Evolutionary conservation across 2,329 filamentous ascomycete genomes (phyloP), one percentile per base, ranked within the genome.

Genomic region (Diaporthe longicolla): DNA sequence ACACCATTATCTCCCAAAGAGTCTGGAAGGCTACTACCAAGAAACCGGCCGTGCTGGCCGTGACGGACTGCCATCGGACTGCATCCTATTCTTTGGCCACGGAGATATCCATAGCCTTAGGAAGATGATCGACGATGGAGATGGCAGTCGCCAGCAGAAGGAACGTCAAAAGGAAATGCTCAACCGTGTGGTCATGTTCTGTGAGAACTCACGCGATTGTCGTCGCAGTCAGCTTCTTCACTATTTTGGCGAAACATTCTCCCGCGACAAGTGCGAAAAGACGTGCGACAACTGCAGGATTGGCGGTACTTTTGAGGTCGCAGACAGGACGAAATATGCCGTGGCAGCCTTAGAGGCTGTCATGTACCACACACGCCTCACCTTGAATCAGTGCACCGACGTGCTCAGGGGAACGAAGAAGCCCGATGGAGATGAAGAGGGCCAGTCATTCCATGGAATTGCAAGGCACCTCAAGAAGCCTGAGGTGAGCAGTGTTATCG

Each of bases 11-110:
- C 88, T 99, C 8, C 97, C 97, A 1, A 98, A 99, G 83, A 98
- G 95, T 79, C 86, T 99, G 71, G 97, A 99, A 84, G 97, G 97
- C 0, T 99, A 99, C 82, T 99, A 99, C 80, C 97, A 99, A 81
- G 97, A 99, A 82, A 99, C 97, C 58, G 97, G 97, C 1, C 93
- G 97, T 78, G 97, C 97, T 74, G 97, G 97, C 9, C 91, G 97
- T 81, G 97, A 99, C 82, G 96, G 96, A 11, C 91, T 94, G 77
- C 89, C 89, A 26, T 98, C 97, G 9, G 92, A 93, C 73, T 99
- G 97, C 84, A 97, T 95, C 81, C 89, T 99, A 19, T 98, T 93
- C 83, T 99, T 97, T 79, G 91, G 91, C 58, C 97, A 94, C 79
- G 89, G 86, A 74, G 97, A 99, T 81, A 92, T 93, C 69, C 89